Percentiles rank a stretch among this genome's conserved stretches.
These are phyloP conservation scores for Phytopythium aichiense DNA, from an alignment of 352 stramenopile species.

Conservation along the genomic window DNA sequence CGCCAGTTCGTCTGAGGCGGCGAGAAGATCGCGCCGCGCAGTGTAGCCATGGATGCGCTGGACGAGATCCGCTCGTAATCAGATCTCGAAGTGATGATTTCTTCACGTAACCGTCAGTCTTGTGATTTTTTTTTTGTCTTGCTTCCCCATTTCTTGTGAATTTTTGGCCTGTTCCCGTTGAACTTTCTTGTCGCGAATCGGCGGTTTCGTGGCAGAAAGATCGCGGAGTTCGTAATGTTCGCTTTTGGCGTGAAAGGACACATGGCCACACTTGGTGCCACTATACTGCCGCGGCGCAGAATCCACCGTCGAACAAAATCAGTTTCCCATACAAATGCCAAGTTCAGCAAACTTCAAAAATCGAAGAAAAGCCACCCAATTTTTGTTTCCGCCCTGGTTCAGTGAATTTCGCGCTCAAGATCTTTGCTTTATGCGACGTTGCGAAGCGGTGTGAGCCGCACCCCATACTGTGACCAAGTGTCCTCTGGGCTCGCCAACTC, in stretches of 20 bases:
- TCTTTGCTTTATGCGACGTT: slow-evolving; percentile 3
- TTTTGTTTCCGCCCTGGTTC: not conserved
- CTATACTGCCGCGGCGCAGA: not conserved
- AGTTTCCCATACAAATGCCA: not conserved
- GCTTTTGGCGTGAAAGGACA: not conserved
- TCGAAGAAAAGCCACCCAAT: slow-evolving; percentile 5
- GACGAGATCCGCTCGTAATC: not conserved
- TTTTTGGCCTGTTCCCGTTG: not conserved
- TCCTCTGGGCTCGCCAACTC: not conserved
- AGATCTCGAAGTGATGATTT: slow-evolving; percentile 2
- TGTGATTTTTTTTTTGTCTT: not conserved
- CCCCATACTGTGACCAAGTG: not conserved
- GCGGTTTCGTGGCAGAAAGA: not conserved
- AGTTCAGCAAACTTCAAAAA: slow-evolving; percentile 3
- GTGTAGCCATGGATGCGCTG: not conserved
- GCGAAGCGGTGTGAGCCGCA: not conserved
- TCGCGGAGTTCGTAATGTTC: not conserved
- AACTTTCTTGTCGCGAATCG: not conserved
- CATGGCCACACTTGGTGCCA: slow-evolving; percentile 6
- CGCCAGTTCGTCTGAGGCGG: slow-evolving; percentile 23
- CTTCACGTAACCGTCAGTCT: not conserved
- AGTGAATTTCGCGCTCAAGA: slow-evolving; percentile 1
- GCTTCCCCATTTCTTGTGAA: not conserved
- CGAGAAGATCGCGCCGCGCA: not conserved
- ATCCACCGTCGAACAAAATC: slow-evolving; percentile 5